Base-by-base conservation (phyloP, 768 basidiomycete species). In the Crassisporium funariophilum region DNA sequence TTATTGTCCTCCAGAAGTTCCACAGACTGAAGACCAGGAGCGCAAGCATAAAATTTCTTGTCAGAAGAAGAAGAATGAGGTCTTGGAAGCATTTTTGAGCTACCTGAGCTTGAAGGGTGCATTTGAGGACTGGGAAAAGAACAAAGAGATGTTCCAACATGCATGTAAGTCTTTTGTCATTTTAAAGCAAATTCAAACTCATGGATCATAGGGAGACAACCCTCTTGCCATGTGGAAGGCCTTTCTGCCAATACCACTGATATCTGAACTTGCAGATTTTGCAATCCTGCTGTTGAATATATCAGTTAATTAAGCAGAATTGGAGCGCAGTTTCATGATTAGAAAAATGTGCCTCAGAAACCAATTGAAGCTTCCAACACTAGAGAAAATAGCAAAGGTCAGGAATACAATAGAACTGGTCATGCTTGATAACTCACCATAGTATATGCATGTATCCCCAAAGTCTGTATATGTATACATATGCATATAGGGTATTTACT, bases 311-410 rank as follows among this genome's bases (percentile, higher is more conserved):
- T 53, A 58, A 29, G 62, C 56, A 9, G 42, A 52, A 4, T 31
- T 41, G 1, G 59, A 62, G 23, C 55, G 48, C 12, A 40, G 8
- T 15, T 64, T 59, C 2, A 59, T 55, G 35, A 63, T 61, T 9
- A 56, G 56, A 20, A 53, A 60, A 44, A 56, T 50, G 4, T 43
- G 41, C 2, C 54, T 56, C 1, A 31, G 56, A 10, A 63, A 59
- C 29, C 40, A 44, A 8, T 35, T 63, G 22, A 42, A 41, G 43
- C 31, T 58, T 3, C 21, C 37, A 13, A 58, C 31, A 25, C 57
- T 59, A 20, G 54, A 60, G 47, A 60, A 60, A 46, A 58, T 60
- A 54, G 37, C 59, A 17, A 60, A 59, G n/a, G n/a, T n/a, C n/a
- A n/a, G n/a, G n/a, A n/a, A n/a, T n/a, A n/a, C n/a, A n/a, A n/a